Percentiles rank a stretch among this genome's conserved stretches.
These are phyloP conservation scores for Ceratobasidium sp. DNA, from an alignment of 1,284 basidiomycete genomes.

Conservation along the genomic window DNA sequence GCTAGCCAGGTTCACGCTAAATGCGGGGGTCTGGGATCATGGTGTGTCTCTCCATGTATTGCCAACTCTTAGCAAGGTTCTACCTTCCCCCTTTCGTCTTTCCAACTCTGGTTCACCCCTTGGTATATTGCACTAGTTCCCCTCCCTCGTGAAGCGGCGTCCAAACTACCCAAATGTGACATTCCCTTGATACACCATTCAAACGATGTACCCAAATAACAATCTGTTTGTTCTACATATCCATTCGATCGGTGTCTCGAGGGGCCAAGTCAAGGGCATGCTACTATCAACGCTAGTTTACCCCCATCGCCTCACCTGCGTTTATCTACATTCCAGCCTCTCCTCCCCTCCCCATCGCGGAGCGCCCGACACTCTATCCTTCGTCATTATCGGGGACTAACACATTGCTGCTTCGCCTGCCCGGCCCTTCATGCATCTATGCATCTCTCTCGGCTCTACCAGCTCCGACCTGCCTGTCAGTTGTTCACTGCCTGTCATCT, in stretches of 20 bases:
- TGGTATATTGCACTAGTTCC: not conserved
- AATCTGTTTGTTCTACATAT: conserved; percentile 1
- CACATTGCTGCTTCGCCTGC: not conserved
- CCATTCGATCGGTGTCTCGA: conserved; percentile 6
- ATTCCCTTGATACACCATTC: not conserved
- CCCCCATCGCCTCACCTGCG: not conserved
- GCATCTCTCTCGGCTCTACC: too few species aligned
- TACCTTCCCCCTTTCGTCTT: not conserved
- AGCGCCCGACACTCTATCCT: too few species aligned
- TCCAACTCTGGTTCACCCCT: not conserved
- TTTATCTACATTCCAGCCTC: not conserved
- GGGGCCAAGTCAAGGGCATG: not conserved
- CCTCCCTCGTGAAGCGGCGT: not conserved
- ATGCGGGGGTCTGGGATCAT: conserved; percentile 6
- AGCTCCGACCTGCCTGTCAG: too few species aligned
- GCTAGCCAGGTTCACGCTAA: conserved; percentile 22
- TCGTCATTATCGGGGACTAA: not conserved
- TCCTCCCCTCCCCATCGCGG: not conserved
- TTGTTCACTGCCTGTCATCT: too few species aligned
- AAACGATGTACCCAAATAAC: conserved; percentile 7
- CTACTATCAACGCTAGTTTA: conserved; percentile 10
- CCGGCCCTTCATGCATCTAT: too few species aligned
- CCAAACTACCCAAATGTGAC: not conserved
- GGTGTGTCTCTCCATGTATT: not conserved
- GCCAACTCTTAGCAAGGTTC: not conserved